Conservation (phyloP, 140 eudicot genomes). For the Erigeron philadelphicus region DNA sequence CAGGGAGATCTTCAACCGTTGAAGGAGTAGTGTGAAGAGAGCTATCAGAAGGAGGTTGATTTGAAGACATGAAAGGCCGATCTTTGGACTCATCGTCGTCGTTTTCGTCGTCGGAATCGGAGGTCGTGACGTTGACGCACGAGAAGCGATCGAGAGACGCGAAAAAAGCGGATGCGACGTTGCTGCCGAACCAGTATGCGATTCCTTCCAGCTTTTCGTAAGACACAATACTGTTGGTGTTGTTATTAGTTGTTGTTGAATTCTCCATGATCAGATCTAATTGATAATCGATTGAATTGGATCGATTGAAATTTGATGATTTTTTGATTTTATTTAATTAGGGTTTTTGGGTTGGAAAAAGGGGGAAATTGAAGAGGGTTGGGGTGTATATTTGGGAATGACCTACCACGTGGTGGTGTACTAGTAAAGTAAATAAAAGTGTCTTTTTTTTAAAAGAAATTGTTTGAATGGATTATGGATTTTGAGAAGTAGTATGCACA, state of each 20-base stretch:
- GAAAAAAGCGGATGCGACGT: slow-evolving; percentile 78
- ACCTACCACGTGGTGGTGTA: no score
- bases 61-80: slow-evolving; percentile 54
- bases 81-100: slow-evolving; percentile 65
- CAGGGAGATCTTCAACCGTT: slow-evolving; percentile 65
- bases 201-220: slow-evolving; percentile 60
- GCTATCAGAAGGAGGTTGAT: slow-evolving; percentile 30
- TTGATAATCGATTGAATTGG: neutral
- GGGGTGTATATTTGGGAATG: no score
- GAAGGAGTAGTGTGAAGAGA: slow-evolving; percentile 24
- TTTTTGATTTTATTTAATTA: no score
- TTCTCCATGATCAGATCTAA: slow-evolving; percentile 45
- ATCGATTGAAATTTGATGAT: neutral
- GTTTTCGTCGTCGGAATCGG: slow-evolving; percentile 66
- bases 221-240: slow-evolving; percentile 21
- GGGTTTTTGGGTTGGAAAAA: neutral
- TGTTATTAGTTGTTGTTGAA: neutral
- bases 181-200: slow-evolving; percentile 65
- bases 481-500: no score
- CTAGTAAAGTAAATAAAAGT: no score
- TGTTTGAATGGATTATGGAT: no score
- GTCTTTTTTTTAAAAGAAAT: no score
- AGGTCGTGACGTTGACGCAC: slow-evolving; percentile 65
- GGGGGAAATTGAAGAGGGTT: no score
- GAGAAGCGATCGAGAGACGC: slow-evolving; percentile 78